Base-by-base conservation (phyloP, 331 rosid genomes). In the Quercus lobata region DNA sequence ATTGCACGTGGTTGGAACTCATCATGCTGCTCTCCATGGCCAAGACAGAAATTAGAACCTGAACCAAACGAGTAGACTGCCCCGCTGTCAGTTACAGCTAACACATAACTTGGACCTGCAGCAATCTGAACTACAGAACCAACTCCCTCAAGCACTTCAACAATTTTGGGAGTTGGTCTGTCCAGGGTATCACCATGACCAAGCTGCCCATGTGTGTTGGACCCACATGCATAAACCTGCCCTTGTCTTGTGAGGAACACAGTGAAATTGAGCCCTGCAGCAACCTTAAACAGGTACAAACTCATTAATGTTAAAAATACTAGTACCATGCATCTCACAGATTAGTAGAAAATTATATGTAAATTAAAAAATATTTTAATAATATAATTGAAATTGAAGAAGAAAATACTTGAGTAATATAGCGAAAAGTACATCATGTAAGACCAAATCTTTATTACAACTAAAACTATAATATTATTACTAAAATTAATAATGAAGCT, bases 41-140 rank as follows among this genome's bases (percentile, higher is more conserved):
- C 98, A 57, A 94, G 98, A 85, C 97, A 94, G 82, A 94, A 94
- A 82, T 91, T 88, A 79, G 95, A 85, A 66, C 97, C 98, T 11
- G 92, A 90, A 18, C 98, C 97, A 18, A 91, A 92, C 74, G 98
- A 90, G 91, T 91, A 92, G 72, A 90, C 85, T 62, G 78, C 44
- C 74, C 98, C 98, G 71, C 81, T 85, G 54, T 88, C 91, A 29
- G 81, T 84, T 57, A 94, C 92, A 32, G 92, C 90, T 79, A 94
- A 86, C 69, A 87, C 90, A 35, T 91, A 94, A 76, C 88, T 87
- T 7, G 97, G 93, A 83, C 98, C 98, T 1, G 98, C 93, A 76
- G 97, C 90, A 81, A 94, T 83, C 79, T 92, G 94, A 88, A 83
- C 89, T 57, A 92, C 81, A 35, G 86, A 73, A 52, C 90, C 97